A percentile compares a stretch with the other conserved stretches of the same genome.
phyloP scores from a whole-genome alignment of 2,329 filamentous ascomycete species.

The Phoma sp. region DNA sequence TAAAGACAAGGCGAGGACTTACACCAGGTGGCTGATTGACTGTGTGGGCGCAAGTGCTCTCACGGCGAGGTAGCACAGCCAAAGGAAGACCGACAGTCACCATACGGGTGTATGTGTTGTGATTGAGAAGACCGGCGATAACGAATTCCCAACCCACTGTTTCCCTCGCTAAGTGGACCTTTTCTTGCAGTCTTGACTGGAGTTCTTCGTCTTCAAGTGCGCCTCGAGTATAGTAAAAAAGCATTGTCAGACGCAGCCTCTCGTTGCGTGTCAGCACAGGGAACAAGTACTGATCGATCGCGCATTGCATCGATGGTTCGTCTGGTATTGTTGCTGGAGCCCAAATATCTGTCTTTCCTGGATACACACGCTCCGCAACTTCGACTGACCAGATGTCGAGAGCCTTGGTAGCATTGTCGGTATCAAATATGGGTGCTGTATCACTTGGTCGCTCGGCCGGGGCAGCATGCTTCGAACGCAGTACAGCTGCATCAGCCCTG shows the following conservation, averaged over 20 bases:
- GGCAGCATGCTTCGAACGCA: conserved; percentile 27
- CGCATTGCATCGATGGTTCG: conserved; percentile 22
- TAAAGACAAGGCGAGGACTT: conserved; percentile 19
- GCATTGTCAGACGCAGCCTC: conserved; percentile 47
- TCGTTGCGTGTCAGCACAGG: conserved; percentile 48
- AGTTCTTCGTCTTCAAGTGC: conserved; percentile 52
- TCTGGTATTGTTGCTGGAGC: conserved; percentile 27
- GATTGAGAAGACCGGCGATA: conserved; percentile 55
- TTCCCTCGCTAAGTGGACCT: conserved; percentile 52
- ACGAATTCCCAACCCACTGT: conserved; percentile 57
- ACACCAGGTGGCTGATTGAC: conserved; percentile 46
- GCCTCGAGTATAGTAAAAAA: conserved; percentile 56
- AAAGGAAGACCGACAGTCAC: conserved; percentile 54
- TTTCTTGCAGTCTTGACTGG: conserved; percentile 53
- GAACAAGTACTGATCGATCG: conserved; percentile 43
- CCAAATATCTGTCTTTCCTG: conserved; percentile 21
- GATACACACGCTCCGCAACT: conserved; percentile 26
- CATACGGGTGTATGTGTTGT: conserved; percentile 54
- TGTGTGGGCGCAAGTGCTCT: conserved; percentile 57
- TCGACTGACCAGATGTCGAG: conserved; percentile 27
- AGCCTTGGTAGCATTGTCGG: conserved; percentile 26
- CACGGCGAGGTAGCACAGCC: conserved; percentile 54
- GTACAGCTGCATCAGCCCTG: conserved; percentile 35
- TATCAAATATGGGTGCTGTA: conserved; percentile 34
- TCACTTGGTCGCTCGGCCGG: conserved; percentile 30